Conservation (phyloP, 495 filamentous ascomycete genomes). For the Penicillium canariense region DNA sequence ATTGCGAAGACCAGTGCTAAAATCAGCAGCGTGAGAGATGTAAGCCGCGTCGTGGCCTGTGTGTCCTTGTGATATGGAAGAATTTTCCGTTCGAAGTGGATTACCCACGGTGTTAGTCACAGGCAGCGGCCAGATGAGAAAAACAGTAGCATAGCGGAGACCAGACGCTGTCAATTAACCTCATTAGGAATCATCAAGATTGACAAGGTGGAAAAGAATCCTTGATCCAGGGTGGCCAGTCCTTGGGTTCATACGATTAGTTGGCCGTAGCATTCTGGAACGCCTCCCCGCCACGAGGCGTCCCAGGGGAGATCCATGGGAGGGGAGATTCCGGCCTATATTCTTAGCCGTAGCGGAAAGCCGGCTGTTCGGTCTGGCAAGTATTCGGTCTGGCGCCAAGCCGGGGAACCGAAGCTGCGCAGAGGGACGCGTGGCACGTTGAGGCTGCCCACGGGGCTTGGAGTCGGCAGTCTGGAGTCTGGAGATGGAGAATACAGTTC, state of each 20-base stretch:
- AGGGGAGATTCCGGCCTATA: slow-evolving; percentile 1
- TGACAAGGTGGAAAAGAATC: not conserved
- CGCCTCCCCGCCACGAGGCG: not conserved
- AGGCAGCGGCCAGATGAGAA: not conserved
- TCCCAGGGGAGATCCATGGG: not conserved
- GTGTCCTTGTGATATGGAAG: not conserved
- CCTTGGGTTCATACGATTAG: not conserved
- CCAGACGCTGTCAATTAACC: not conserved
- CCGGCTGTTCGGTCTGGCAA: slow-evolving; percentile 6
- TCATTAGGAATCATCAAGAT: not conserved
- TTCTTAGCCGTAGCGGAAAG: slow-evolving; percentile 1
- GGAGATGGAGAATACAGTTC: slow-evolving; percentile 2
- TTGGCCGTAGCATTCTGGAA: slow-evolving; percentile 4
- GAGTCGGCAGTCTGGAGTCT: not conserved
- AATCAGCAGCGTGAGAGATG: not conserved
- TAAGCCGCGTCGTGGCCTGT: not conserved
- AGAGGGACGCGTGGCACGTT: slow-evolving; percentile 9
- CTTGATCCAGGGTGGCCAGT: not conserved
- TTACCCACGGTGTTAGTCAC: not conserved
- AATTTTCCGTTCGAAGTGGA: not conserved
- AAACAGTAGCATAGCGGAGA: not conserved
- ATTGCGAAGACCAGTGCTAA: not conserved
- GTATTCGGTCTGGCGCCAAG: slow-evolving; percentile 1
- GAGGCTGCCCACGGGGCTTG: slow-evolving; percentile 6
- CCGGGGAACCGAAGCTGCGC: slow-evolving; percentile 10